Evolutionary conservation across 164 flowering plant genomes (phyloP).

Genomic region (Warburgia ugandensis): DNA sequence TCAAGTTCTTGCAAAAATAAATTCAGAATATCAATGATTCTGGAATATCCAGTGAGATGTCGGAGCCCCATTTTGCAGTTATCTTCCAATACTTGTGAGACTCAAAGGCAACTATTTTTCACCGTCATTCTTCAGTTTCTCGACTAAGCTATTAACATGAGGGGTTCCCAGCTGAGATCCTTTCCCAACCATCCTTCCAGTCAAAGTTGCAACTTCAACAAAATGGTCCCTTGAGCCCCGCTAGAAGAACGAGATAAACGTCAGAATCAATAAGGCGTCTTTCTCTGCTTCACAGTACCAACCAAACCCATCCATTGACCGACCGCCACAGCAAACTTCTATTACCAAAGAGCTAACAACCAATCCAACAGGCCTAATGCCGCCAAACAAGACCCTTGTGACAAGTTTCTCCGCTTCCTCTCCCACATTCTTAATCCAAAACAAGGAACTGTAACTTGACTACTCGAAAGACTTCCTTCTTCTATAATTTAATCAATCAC

Average conservation of each 20-base stretch:
- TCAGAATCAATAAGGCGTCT: slow-evolving; percentile 52
- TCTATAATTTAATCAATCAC: slow-evolving; percentile 14
- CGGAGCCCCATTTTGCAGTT: background rate
- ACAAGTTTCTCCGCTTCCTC: slow-evolving; percentile 68
- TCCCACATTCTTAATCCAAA: slow-evolving; percentile 27
- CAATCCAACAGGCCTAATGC: slow-evolving; percentile 49
- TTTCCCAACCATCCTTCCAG: slow-evolving; percentile 37
- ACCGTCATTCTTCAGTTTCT: slow-evolving; percentile 20
- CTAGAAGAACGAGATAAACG: slow-evolving; percentile 42
- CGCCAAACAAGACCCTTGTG: slow-evolving; percentile 42
- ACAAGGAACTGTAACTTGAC: slow-evolving; percentile 35
- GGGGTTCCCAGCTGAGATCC: slow-evolving; percentile 30
- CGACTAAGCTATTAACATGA: slow-evolving; percentile 20
- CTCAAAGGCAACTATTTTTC: slow-evolving; percentile 20
- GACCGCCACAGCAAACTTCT: slow-evolving; percentile 36
- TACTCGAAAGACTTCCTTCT: slow-evolving; percentile 24
- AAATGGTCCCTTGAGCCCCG: slow-evolving; percentile 36
- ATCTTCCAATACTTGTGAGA: slow-evolving; percentile 4
- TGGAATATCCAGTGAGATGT: too few species aligned
- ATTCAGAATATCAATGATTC: too few species aligned
- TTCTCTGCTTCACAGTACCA: slow-evolving; percentile 37
- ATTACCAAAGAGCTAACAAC: slow-evolving; percentile 46
- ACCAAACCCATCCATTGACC: slow-evolving; percentile 43
- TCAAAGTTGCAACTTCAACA: slow-evolving; percentile 50
- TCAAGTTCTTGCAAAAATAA: too few species aligned